Percentiles rank a stretch among this genome's conserved stretches.
Conservation (phyloP, 768 basidiomycete species). For the Dictyophora rubrovolvata region DNA sequence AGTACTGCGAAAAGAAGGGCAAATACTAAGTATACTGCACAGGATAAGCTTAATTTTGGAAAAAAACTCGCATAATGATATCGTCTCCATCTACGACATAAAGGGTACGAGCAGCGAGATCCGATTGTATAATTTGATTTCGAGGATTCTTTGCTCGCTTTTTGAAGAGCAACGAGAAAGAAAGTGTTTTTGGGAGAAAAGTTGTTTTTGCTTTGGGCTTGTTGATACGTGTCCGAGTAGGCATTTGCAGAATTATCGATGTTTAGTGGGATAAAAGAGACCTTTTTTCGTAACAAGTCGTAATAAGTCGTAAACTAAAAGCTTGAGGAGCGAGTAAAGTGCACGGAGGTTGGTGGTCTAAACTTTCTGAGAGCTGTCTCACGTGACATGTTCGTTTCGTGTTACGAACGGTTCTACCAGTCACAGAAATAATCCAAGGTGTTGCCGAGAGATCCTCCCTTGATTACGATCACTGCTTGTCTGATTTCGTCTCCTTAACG, state of each 20-base stretch:
- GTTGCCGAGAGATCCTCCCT: no score
- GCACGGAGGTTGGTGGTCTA: no score
- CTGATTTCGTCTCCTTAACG: no score
- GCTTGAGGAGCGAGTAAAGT: no score
- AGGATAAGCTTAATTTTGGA: background rate
- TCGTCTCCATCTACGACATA: constrained; percentile 6
- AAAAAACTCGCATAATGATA: constrained; percentile 4
- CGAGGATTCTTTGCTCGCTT: constrained; percentile 2
- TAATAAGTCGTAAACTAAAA: no score
- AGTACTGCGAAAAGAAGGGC: constrained; percentile 5
- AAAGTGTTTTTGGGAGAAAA: background rate
- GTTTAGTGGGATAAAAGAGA: background rate
- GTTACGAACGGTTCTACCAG: no score
- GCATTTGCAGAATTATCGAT: background rate
- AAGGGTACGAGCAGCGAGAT: constrained; percentile 3
- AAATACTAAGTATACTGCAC: no score
- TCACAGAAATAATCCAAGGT: no score
- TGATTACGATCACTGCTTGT: no score
- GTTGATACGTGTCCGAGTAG: background rate
- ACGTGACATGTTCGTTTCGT: background rate
- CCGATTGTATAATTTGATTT: background rate
- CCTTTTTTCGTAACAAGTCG: no score
- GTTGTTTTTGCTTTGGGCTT: background rate
- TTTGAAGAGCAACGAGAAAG: background rate
- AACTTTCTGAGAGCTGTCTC: no score